phyloP scores from a whole-genome alignment of 805 yeast genomes.

The Saccharomycopsis amapae region DNA sequence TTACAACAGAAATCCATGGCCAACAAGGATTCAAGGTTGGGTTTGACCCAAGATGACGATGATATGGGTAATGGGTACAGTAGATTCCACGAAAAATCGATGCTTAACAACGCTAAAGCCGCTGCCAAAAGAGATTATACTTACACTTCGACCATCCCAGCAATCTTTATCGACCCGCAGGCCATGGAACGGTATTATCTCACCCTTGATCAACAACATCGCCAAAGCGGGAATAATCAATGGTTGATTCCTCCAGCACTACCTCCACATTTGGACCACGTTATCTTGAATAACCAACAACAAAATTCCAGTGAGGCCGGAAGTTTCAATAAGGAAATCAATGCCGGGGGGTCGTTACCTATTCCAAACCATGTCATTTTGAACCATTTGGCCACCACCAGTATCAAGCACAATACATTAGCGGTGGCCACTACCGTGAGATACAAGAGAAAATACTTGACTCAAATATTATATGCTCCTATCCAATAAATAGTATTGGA shows the following conservation, averaged over 20 bases:
- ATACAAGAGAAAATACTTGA: conserved; percentile 81
- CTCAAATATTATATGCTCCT: conserved; percentile 90
- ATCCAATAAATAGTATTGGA: conserved; percentile 27
- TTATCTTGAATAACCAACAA: conserved; percentile 67
- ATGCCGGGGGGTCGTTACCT: conserved; percentile 29
- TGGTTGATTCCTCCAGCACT: conserved; percentile 87
- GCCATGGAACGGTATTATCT: conserved; percentile 78
- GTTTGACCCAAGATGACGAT: conserved; percentile 59
- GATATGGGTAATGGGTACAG: conserved; percentile 81
- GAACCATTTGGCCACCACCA: conserved; percentile 92
- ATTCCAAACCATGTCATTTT: conserved; percentile 93
- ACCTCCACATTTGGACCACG: conserved; percentile 95
- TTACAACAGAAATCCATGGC: background rate
- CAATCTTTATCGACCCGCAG: conserved; percentile 76
- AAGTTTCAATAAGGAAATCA: conserved; percentile 20
- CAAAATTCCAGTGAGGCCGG: conserved; percentile 13
- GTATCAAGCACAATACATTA: conserved; percentile 85
- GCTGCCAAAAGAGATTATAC: conserved; percentile 25
- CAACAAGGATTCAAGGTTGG: conserved; percentile 50
- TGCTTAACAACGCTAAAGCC: conserved; percentile 24
- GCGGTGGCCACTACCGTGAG: conserved; percentile 91
- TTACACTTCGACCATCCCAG: conserved; percentile 67
- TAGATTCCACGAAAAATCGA: conserved; percentile 61
- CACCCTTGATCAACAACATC: conserved; percentile 65
- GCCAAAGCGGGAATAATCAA: conserved; percentile 40